phyloP scores from a whole-genome alignment of 768 basidiomycete genomes.

The Mycena leptocephala region DNA sequence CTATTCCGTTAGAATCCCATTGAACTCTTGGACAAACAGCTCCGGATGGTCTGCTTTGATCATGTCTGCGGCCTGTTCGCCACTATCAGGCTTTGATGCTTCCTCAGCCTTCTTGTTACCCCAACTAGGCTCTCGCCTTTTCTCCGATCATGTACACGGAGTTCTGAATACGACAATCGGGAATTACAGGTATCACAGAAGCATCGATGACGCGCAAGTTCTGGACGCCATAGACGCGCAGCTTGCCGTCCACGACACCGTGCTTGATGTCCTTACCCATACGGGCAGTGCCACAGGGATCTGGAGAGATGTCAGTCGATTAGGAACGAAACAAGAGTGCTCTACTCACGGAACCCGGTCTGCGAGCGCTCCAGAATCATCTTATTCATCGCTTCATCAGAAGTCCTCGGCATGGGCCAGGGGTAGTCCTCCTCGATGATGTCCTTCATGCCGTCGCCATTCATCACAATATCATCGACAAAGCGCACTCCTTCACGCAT shows the following conservation, averaged over 20 bases:
- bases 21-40: slow-evolving; percentile 5
- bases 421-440: slow-evolving; percentile 32
- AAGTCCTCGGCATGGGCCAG: slow-evolving; percentile 28
- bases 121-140: slow-evolving; percentile 7
- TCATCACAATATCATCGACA: slow-evolving; percentile 28
- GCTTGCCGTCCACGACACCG: slow-evolving; percentile 24
- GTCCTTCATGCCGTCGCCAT: slow-evolving; percentile 30
- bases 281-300: slow-evolving; percentile 28
- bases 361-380: slow-evolving; percentile 35
- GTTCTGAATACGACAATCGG: slow-evolving; percentile 31
- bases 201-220: slow-evolving; percentile 32
- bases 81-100: not conserved
- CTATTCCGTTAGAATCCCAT: too few species aligned
- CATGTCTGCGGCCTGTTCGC: slow-evolving; percentile 22
- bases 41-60: slow-evolving; percentile 30
- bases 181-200: slow-evolving; percentile 31
- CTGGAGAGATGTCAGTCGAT: slow-evolving; percentile 7
- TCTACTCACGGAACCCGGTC: slow-evolving; percentile 29
- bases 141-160: slow-evolving; percentile 27
- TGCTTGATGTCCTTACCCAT: slow-evolving; percentile 28
- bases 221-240: slow-evolving; percentile 28
- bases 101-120: too few species aligned
- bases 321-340: not conserved
- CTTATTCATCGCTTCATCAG: slow-evolving; percentile 32
- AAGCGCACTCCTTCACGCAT: slow-evolving; percentile 29